Percentiles rank a stretch among this genome's conserved stretches.
phyloP scores from a whole-genome alignment of 139 green algal species.

The Haematococcus lacustris region DNA sequence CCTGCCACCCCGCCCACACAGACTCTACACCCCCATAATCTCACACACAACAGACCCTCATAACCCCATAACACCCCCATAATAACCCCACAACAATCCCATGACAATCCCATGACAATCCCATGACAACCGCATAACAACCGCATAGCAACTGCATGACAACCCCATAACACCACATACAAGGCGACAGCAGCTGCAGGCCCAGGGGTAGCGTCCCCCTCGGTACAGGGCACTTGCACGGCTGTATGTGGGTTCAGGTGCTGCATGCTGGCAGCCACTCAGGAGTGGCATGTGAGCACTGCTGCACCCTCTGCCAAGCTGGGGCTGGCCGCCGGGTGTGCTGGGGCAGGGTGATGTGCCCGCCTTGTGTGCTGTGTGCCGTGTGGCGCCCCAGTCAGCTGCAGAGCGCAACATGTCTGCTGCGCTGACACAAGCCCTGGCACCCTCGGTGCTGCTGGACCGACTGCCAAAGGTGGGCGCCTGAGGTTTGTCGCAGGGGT shows the following conservation, averaged over 20 bases:
- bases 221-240: neutral
- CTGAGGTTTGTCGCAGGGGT: too few species aligned
- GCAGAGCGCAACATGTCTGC: neutral
- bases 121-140: too few species aligned
- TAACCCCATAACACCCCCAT: too few species aligned
- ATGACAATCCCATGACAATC: too few species aligned
- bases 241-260: neutral
- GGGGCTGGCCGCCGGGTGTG: neutral
- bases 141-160: neutral
- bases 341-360: too few species aligned
- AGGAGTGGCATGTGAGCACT: too few species aligned
- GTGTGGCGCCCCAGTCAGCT: neutral
- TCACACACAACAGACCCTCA: too few species aligned
- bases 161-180: neutral
- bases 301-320: neutral
- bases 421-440: slow-evolving; percentile 44
- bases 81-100: too few species aligned
- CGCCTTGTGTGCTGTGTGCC: neutral
- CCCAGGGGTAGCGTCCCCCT: neutral
- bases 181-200: neutral
- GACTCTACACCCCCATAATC: too few species aligned
- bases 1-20: too few species aligned
- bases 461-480: neutral
- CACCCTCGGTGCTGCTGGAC: slow-evolving; percentile 19
- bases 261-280: neutral